A percentile compares a stretch with the other conserved stretches of the same genome.
phyloP scores from a whole-genome alignment of 2,329 filamentous ascomycete species.

The Clonostachys rhizophaga region DNA sequence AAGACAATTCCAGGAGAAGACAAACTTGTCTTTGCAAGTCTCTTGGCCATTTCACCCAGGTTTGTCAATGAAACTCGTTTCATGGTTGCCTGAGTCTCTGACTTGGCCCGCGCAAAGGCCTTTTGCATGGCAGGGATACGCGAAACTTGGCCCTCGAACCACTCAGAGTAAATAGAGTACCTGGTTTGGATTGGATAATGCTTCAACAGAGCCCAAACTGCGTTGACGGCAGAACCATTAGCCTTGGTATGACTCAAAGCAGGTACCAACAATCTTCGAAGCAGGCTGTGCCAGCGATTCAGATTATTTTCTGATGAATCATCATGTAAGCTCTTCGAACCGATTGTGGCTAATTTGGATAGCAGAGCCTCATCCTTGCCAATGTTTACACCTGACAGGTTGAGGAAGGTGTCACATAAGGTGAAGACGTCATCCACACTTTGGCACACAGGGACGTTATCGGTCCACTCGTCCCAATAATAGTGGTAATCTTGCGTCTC shows the following conservation, averaged over 20 bases:
- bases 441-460: constrained; percentile 89
- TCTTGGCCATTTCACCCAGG: constrained; percentile 77
- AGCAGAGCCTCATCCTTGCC: constrained; percentile 77
- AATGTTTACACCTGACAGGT: constrained; percentile 82
- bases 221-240: constrained; percentile 80
- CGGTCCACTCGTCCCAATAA: constrained; percentile 96
- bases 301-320: constrained; percentile 68
- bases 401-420: constrained; percentile 78
- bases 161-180: constrained; percentile 90
- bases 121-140: constrained; percentile 71
- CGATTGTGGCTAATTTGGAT: constrained; percentile 81
- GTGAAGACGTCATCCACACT: constrained; percentile 86
- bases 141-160: constrained; percentile 78
- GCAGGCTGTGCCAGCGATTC: constrained; percentile 78
- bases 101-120: constrained; percentile 71
- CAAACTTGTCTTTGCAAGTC: constrained; percentile 87
- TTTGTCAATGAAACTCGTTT: constrained; percentile 89
- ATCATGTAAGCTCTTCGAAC: constrained; percentile 65
- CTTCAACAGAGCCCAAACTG: constrained; percentile 79
- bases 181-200: constrained; percentile 71
- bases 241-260: constrained; percentile 80
- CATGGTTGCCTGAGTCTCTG: constrained; percentile 80
- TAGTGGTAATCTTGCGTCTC: constrained; percentile 82
- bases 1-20: constrained; percentile 90
- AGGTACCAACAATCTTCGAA: constrained; percentile 80